Percentiles rank a stretch among this genome's conserved stretches.
Conservation (phyloP, 75 land plant species). For the Picea glauca region DNA sequence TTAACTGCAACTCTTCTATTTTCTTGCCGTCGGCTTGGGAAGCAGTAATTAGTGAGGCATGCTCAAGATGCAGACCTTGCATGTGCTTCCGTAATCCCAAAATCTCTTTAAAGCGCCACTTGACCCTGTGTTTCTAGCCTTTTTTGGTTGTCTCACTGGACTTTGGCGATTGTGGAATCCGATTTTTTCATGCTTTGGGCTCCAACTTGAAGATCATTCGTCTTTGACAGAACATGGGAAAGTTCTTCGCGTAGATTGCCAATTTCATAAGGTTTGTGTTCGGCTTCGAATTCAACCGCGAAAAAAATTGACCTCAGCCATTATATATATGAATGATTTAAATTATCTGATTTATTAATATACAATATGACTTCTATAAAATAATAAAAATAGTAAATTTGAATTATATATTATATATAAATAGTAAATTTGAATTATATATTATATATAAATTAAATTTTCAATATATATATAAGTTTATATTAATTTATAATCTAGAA, state of each 20-base stretch:
- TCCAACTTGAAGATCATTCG: neutral
- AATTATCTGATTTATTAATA: too few species aligned
- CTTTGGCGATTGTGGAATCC: constrained; percentile 20
- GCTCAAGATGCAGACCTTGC: constrained; percentile 34
- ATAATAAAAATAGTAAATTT: too few species aligned
- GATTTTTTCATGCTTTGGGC: neutral
- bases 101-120: constrained; percentile 11
- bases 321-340: too few species aligned
- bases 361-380: too few species aligned
- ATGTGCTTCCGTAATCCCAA: constrained; percentile 12
- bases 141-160: constrained; percentile 20
- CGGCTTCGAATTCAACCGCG: too few species aligned
- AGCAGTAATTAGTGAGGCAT: constrained; percentile 30
- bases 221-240: neutral
- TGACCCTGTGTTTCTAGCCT: constrained; percentile 12
- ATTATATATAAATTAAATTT: too few species aligned
- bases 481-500: too few species aligned
- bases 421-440: too few species aligned
- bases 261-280: neutral
- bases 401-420: too few species aligned
- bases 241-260: neutral
- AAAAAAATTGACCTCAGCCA: too few species aligned
- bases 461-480: too few species aligned
- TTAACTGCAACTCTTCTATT: constrained; percentile 17
- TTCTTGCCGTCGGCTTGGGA: constrained; percentile 8